Evolutionary conservation across 2,329 filamentous ascomycete genomes (phyloP).

Genomic region (Rosellinia necatrix): DNA sequence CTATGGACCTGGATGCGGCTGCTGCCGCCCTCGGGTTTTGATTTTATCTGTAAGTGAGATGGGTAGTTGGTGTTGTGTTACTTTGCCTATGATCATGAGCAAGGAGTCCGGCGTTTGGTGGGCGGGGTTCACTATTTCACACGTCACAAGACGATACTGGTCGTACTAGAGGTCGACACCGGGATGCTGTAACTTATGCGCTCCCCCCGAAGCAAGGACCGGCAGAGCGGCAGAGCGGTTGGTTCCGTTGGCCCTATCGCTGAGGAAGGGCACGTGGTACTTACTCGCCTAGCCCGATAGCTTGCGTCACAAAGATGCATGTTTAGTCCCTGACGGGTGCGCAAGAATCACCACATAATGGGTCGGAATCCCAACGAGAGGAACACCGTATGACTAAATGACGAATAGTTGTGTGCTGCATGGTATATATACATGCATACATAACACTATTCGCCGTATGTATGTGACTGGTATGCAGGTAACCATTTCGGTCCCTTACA

Average conservation of each 20-base stretch:
- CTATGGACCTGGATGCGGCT: constrained; percentile 59
- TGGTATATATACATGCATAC: too few species aligned
- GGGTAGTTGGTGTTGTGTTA: background rate
- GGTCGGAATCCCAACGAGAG: too few species aligned
- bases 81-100: constrained; percentile 3
- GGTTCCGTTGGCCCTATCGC: background rate
- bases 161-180: too few species aligned
- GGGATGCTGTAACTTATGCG: too few species aligned
- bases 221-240: background rate
- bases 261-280: background rate
- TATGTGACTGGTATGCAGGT: background rate
- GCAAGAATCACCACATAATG: too few species aligned
- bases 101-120: constrained; percentile 7
- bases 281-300: background rate
- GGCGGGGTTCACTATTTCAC: background rate
- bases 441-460: background rate
- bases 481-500: too few species aligned
- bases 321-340: background rate
- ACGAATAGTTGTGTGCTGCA: background rate
- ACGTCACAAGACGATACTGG: too few species aligned
- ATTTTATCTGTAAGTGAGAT: constrained; percentile 3
- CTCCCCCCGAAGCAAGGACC: background rate
- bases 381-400: constrained; percentile 1
- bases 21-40: constrained; percentile 37
- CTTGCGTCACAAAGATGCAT: background rate